These are phyloP conservation scores for Tilletia caries DNA, from an alignment of 1,284 basidiomycete species.

Conservation along the genomic window DNA sequence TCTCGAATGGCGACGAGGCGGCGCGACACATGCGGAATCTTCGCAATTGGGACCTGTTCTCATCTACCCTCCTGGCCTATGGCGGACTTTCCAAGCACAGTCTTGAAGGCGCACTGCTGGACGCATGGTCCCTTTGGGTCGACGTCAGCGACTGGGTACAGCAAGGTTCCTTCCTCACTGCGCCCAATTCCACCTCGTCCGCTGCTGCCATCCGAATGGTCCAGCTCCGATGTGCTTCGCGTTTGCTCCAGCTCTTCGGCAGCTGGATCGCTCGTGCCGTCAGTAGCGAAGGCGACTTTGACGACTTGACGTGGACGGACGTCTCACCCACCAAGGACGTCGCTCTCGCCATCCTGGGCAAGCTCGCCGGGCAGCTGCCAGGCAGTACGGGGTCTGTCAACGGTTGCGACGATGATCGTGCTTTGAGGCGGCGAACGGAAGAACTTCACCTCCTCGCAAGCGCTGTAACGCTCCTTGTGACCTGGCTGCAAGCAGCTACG, in stretches of 20 bases:
- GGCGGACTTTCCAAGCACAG: conserved; percentile 5
- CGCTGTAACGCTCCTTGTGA: not conserved
- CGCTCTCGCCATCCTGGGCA: not conserved
- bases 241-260: not conserved
- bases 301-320: not conserved
- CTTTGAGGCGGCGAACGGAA: not conserved
- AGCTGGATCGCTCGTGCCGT: conserved; percentile 7
- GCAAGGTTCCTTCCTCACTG: not conserved
- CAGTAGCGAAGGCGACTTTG: not conserved
- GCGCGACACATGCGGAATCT: not conserved
- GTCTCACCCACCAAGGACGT: not conserved
- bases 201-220: not conserved
- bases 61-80: not conserved
- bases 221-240: not conserved
- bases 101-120: not conserved
- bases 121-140: conserved; percentile 9
- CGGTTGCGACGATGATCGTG: not conserved
- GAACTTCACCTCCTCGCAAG: not conserved
- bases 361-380: not conserved
- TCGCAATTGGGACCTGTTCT: not conserved
- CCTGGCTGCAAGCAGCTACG: conserved; percentile 2
- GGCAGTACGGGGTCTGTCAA: not conserved
- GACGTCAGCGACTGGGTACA: not conserved
- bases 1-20: not conserved
- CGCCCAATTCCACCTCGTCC: not conserved